Percentiles rank a stretch among this genome's conserved stretches.
These are phyloP conservation scores for Corymbia maculata DNA, from an alignment of 345 rosid genomes.

Conservation along the genomic window DNA sequence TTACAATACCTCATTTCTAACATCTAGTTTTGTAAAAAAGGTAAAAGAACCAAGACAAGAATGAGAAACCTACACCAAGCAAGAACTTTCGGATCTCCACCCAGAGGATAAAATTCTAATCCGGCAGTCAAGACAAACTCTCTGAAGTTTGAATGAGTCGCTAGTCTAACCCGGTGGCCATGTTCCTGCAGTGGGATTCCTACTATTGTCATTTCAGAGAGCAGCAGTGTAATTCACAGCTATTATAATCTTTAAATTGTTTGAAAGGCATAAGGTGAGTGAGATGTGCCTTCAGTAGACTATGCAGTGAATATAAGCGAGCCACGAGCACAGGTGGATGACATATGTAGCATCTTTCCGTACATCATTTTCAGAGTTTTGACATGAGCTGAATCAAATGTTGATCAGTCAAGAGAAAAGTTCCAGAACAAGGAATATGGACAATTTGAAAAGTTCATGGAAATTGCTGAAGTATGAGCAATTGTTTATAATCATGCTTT, in stretches of 20 bases:
- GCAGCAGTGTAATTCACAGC: not conserved
- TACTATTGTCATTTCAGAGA: not conserved
- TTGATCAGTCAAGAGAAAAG: not conserved
- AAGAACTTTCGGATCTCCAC: constrained; percentile 68
- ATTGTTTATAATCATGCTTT: not conserved
- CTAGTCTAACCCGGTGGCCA: constrained; percentile 65
- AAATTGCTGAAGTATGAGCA: not conserved
- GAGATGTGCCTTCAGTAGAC: not conserved
- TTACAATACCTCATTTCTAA: not conserved
- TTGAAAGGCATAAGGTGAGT: not conserved
- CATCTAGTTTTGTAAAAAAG: not conserved
- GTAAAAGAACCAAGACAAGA: not conserved
- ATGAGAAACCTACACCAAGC: constrained; percentile 45
- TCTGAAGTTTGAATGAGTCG: constrained; percentile 58
- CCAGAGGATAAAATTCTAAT: constrained; percentile 55
- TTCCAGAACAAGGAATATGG: not conserved
- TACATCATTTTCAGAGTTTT: not conserved
- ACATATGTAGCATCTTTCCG: not conserved
- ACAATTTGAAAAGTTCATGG: not conserved
- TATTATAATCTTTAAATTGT: not conserved
- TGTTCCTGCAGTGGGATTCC: constrained; percentile 31
- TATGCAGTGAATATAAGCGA: not conserved
- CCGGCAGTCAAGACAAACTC: constrained; percentile 64
- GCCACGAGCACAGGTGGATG: not conserved
- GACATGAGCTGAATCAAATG: not conserved